phyloP scores from a whole-genome alignment of 2,329 filamentous ascomycete genomes.

The Aspergillus sp. region DNA sequence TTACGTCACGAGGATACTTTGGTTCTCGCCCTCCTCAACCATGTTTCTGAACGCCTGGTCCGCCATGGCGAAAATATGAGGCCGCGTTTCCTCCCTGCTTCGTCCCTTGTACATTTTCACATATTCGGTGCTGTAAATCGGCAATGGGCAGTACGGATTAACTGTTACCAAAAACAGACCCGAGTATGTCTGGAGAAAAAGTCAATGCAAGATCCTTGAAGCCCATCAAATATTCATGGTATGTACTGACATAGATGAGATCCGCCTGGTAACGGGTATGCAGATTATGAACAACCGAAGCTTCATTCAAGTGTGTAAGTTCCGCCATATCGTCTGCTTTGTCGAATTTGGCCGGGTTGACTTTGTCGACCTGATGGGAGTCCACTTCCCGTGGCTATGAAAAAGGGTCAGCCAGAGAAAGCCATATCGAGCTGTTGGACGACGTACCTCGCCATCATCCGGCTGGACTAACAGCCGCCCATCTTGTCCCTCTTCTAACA shows the following conservation, averaged over 20 bases:
- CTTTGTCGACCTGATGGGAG: constrained; percentile 86
- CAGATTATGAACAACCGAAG: constrained; percentile 94
- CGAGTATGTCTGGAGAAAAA: constrained; percentile 67
- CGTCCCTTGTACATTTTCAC: constrained; percentile 96
- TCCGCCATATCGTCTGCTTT: constrained; percentile 99
- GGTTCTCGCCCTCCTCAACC: constrained; percentile 89
- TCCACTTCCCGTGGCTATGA: constrained; percentile 76
- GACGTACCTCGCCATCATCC: constrained; percentile 77
- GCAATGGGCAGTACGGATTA: constrained; percentile 89
- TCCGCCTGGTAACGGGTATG: constrained; percentile 93
- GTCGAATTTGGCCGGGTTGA: constrained; percentile 99
- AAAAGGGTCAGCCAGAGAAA: constrained; percentile 14
- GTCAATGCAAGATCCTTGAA: constrained; percentile 1
- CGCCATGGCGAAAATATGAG: constrained; percentile 96
- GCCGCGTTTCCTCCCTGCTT: constrained; percentile 85
- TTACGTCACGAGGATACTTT: constrained; percentile 90
- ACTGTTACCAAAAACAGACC: constrained; percentile 94
- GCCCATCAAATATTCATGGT: no score
- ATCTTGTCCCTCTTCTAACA: constrained; percentile 70
- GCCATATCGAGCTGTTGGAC: neutral
- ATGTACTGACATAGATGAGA: constrained; percentile 66
- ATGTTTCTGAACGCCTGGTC: constrained; percentile 94
- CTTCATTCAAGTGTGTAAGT: constrained; percentile 93
- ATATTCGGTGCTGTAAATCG: constrained; percentile 95
- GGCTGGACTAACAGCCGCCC: constrained; percentile 77